Evolutionary conservation across 108 stramenopile species (phyloP).

Genomic region (Schizochytrium sp.): DNA sequence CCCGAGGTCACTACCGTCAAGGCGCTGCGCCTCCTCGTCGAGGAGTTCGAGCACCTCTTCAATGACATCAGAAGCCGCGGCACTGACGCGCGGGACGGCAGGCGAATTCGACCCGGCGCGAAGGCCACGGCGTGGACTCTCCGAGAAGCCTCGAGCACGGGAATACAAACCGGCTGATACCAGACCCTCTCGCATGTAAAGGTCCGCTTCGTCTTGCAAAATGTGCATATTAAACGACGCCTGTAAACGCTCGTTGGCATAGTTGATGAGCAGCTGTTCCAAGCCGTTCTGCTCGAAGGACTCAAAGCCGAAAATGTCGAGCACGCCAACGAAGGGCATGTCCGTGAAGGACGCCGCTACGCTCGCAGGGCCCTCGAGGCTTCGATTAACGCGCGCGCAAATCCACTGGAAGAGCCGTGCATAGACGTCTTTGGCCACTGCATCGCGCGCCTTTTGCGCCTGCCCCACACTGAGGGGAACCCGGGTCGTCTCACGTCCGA

Average conservation of each 20-base stretch:
- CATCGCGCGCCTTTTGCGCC: constrained; percentile 79
- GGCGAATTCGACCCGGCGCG: no score
- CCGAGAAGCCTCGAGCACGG: constrained; percentile 79
- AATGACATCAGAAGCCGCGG: not conserved
- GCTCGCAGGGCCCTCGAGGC: constrained; percentile 34
- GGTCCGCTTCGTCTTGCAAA: not conserved
- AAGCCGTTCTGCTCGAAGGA: constrained; percentile 22
- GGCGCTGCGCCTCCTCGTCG: not conserved
- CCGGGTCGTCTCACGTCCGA: not conserved
- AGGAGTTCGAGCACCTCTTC: not conserved
- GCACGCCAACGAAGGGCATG: not conserved
- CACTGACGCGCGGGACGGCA: no score
- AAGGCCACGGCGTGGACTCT: no score
- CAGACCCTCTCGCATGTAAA: not conserved
- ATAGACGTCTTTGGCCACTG: constrained; percentile 86
- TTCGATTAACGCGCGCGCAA: constrained; percentile 70
- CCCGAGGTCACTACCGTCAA: not conserved
- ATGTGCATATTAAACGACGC: constrained; percentile 17
- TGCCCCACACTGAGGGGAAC: constrained; percentile 65
- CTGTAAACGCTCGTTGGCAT: constrained; percentile 27
- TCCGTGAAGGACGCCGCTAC: not conserved
- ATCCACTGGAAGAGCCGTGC: constrained; percentile 81
- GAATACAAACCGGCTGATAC: constrained; percentile 85
- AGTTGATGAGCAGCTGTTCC: constrained; percentile 31
- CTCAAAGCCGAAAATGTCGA: constrained; percentile 28